These are phyloP conservation scores for Fusarium praegraminearum DNA, from an alignment of 2,329 filamentous ascomycete genomes.

Conservation along the genomic window DNA sequence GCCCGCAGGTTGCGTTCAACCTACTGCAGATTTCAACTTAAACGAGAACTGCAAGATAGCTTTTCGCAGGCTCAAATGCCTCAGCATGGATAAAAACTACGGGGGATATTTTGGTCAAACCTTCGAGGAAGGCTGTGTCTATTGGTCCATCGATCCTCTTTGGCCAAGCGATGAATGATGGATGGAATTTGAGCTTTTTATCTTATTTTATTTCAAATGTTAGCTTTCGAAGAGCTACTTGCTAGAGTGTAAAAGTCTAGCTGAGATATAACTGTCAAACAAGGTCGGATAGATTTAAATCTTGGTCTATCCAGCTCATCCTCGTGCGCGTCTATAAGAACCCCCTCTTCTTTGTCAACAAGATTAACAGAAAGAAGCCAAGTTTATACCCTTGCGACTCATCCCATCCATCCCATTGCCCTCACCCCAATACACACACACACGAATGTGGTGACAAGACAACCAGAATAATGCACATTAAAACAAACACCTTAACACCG, in stretches of 20 bases:
- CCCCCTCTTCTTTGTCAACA: not conserved
- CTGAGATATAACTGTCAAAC: conserved; percentile 3
- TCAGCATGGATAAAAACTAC: not conserved
- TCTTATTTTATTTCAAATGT: not conserved
- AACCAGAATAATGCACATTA: conserved; percentile 7
- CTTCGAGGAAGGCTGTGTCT: not conserved
- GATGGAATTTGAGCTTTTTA: conserved; percentile 1
- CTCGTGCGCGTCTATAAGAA: conserved; percentile 7
- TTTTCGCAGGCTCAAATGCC: not conserved
- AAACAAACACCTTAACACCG: conserved; percentile 32
- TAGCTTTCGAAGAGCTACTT: not conserved
- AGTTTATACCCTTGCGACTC: conserved; percentile 8
- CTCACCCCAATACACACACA: conserved; percentile 6
- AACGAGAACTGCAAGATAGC: not conserved
- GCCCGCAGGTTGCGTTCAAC: not conserved
- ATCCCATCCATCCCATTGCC: not conserved
- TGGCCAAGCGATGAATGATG: not conserved
- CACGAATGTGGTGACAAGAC: conserved; percentile 4
- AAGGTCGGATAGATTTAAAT: conserved; percentile 5
- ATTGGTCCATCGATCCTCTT: not conserved
- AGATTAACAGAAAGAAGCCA: conserved; percentile 13
- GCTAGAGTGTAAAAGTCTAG: conserved; percentile 2
- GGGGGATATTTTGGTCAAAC: too few relatives aligned
- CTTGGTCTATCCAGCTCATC: conserved; percentile 5
- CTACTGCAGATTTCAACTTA: not conserved